These are phyloP conservation scores for Mucor velutinosus DNA, from an alignment of 371 early-diverging fungal genomes.

Conservation along the genomic window DNA sequence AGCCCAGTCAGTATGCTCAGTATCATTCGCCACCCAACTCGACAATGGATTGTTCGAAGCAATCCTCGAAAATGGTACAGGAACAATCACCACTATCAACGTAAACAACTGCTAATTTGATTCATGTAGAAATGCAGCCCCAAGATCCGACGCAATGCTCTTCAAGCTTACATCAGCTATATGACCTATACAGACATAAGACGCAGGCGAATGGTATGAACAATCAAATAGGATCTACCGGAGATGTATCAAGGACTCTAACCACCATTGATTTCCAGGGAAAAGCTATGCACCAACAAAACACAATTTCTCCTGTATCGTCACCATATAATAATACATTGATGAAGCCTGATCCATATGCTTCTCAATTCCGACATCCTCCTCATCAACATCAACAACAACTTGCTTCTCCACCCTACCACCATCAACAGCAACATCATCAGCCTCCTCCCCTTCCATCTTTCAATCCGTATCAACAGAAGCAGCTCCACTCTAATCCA, in stretches of 20 bases:
- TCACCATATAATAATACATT: neutral
- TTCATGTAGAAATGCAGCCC: slow-evolving; percentile 28
- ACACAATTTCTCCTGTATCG: neutral
- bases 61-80: slow-evolving; percentile 11
- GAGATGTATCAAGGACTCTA: neutral
- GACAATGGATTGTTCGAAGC: neutral
- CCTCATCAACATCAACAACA: neutral
- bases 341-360: neutral
- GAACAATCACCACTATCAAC: neutral
- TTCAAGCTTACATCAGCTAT: slow-evolving; percentile 52
- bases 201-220: slow-evolving; percentile 21
- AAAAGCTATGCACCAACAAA: neutral
- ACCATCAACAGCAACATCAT: neutral
- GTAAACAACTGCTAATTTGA: neutral
- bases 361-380: neutral
- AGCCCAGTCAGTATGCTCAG: neutral
- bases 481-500: neutral
- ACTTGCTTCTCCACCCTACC: neutral
- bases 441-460: neutral
- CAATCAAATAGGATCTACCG: neutral
- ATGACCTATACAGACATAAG: slow-evolving; percentile 47
- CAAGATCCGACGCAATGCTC: slow-evolving; percentile 39
- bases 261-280: neutral
- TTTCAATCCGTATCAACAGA: neutral
- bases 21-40: neutral